Evolutionary conservation across 2,329 filamentous ascomycete species (phyloP).

Genomic region (Fusarium nisikadoi): DNA sequence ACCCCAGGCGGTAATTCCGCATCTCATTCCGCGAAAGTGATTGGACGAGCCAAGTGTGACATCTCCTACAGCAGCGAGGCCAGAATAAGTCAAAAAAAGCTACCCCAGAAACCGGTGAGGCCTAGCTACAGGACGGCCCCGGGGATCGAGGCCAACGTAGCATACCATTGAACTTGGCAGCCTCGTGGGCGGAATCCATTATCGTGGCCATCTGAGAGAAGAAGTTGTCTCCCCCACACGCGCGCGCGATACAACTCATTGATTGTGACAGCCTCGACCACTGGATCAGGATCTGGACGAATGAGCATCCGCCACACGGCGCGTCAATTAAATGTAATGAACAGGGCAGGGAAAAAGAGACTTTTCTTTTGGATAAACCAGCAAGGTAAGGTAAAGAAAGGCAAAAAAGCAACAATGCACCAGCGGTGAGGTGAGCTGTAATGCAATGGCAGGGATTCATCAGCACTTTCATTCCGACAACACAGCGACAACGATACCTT

Average conservation of each 20-base stretch:
- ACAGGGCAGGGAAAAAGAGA: neutral
- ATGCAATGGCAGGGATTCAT: slow-evolving; percentile 13
- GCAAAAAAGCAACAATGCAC: slow-evolving; percentile 15
- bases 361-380: slow-evolving; percentile 1
- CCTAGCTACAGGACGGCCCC: neutral
- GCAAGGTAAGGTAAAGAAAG: neutral
- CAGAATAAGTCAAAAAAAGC: neutral
- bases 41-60: slow-evolving; percentile 27
- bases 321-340: slow-evolving; percentile 12
- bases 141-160: neutral
- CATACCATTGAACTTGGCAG: slow-evolving; percentile 13
- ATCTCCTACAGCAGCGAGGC: slow-evolving; percentile 15
- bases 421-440: slow-evolving; percentile 34
- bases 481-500: neutral
- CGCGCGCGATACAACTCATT: slow-evolving; percentile 3
- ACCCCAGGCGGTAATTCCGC: slow-evolving; percentile 6
- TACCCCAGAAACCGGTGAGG: slow-evolving; percentile 33
- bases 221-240: slow-evolving; percentile 17
- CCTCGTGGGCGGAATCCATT: slow-evolving; percentile 6
- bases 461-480: neutral
- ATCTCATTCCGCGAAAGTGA: slow-evolving; percentile 9
- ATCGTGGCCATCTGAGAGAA: slow-evolving; percentile 34
- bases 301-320: slow-evolving; percentile 43
- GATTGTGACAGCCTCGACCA: slow-evolving; percentile 23
- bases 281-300: slow-evolving; percentile 23